A percentile compares a stretch with the other conserved stretches of the same genome.
phyloP scores from a whole-genome alignment of 2,329 filamentous ascomycete species.

The Hypomyces perniciosus region DNA sequence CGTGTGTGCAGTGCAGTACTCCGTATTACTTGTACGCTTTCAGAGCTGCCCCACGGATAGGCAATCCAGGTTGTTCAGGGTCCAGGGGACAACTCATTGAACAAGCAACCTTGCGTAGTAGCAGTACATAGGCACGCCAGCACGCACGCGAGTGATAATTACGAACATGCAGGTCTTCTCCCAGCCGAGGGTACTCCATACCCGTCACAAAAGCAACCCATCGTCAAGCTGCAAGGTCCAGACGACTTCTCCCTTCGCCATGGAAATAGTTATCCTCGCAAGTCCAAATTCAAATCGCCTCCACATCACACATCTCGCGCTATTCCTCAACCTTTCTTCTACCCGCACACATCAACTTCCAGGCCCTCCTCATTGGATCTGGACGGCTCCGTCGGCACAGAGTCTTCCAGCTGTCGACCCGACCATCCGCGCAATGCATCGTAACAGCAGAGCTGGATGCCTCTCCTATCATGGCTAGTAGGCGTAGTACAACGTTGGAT shows the following conservation, averaged over 20 bases:
- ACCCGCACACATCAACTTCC: neutral
- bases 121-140: no score
- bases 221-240: no score
- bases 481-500: neutral
- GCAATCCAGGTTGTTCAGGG: no score
- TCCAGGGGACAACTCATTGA: no score
- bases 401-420: neutral
- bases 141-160: no score
- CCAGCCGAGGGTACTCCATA: neutral
- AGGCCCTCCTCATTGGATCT: slow-evolving; percentile 2
- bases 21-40: no score
- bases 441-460: neutral
- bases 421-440: neutral
- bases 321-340: neutral
- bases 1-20: no score
- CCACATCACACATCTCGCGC: neutral
- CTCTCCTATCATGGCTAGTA: neutral
- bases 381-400: slow-evolving; percentile 3
- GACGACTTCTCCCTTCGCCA: no score
- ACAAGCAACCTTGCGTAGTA: no score
- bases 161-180: neutral
- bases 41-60: no score
- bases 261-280: no score
- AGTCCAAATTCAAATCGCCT: no score
- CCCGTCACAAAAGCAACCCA: neutral